phyloP scores from a whole-genome alignment of 352 stramenopile genomes.

The Blastocystis sp. region DNA sequence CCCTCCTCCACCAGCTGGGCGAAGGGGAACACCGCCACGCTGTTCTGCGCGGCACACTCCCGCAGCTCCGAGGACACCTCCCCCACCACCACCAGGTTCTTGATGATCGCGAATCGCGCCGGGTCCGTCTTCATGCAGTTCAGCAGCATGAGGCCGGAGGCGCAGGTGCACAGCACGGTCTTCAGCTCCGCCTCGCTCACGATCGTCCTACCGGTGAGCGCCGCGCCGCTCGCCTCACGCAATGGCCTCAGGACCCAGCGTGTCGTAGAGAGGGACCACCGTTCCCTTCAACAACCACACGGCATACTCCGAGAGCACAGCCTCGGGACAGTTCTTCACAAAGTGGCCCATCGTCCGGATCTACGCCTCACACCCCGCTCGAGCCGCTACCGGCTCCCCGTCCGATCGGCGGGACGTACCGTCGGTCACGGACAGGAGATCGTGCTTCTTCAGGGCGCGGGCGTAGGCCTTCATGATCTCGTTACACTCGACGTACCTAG shows the following conservation, averaged over 20 bases:
- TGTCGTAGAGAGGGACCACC: conserved; percentile 78
- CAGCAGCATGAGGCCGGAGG: conserved; percentile 77
- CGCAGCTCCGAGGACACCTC: background rate
- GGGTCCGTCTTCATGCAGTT: conserved; percentile 69
- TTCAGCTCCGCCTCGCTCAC: conserved; percentile 78
- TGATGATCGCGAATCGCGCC: background rate
- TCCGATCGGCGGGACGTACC: conserved; percentile 23
- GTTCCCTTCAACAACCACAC: conserved; percentile 59
- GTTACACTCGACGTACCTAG: conserved; percentile 47
- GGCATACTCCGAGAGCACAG: conserved; percentile 83
- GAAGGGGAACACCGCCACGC: conserved; percentile 36
- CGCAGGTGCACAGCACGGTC: conserved; percentile 76
- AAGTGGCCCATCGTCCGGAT: conserved; percentile 85
- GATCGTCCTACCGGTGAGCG: conserved; percentile 73
- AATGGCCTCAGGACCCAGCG: conserved; percentile 77
- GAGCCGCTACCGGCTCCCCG: conserved; percentile 15
- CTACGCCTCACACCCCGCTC: background rate
- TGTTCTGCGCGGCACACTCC: background rate
- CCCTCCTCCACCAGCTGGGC: conserved; percentile 34
- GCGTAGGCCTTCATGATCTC: conserved; percentile 52
- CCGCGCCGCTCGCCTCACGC: conserved; percentile 62
- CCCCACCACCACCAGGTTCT: conserved; percentile 66
- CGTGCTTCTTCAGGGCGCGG: conserved; percentile 26
- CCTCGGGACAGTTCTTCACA: conserved; percentile 92
- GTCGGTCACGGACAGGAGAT: conserved; percentile 53